These are phyloP conservation scores for Phaeophleospora eucalypticola DNA, from an alignment of 2,329 filamentous ascomycete species.

Conservation along the genomic window DNA sequence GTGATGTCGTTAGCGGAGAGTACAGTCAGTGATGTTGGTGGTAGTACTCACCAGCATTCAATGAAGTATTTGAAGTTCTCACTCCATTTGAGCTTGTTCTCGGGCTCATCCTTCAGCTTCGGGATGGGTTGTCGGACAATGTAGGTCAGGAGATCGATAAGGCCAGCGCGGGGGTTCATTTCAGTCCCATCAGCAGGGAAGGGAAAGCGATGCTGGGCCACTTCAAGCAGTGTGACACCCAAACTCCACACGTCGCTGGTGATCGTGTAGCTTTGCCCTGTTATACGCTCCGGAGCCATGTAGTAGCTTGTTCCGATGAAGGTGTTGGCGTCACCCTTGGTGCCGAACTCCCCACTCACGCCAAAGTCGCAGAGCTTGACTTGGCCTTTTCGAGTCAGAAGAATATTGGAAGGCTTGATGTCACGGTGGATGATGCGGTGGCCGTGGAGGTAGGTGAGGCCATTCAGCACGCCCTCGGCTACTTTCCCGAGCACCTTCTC, in stretches of 20 bases:
- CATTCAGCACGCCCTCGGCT: slow-evolving; percentile 88
- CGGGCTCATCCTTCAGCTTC: slow-evolving; percentile 81
- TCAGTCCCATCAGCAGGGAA: slow-evolving; percentile 96
- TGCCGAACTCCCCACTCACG: slow-evolving; percentile 95
- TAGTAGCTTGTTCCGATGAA: slow-evolving; percentile 99
- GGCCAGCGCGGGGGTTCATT: slow-evolving; percentile 84
- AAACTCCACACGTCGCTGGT: slow-evolving; percentile 98
- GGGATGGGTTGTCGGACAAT: slow-evolving; percentile 95
- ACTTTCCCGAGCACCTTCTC: slow-evolving; percentile 98
- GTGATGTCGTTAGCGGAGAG: slow-evolving; percentile 24
- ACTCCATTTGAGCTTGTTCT: slow-evolving; percentile 83
- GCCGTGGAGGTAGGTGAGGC: slow-evolving; percentile 89
- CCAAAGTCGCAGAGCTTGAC: slow-evolving; percentile 99
- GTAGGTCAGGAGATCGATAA: slow-evolving; percentile 94
- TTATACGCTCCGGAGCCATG: slow-evolving; percentile 98
- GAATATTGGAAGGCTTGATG: slow-evolving; percentile 97
- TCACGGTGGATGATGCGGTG: slow-evolving; percentile 98
- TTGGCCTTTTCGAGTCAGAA: slow-evolving; percentile 84
- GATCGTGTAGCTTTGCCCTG: slow-evolving; percentile 95
- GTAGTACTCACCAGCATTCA: slow-evolving; percentile 81
- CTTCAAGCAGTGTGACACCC: slow-evolving; percentile 93
- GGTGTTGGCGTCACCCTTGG: slow-evolving; percentile 96
- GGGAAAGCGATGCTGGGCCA: slow-evolving; percentile 97
- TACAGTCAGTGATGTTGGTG: background rate
- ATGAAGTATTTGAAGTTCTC: slow-evolving; percentile 99